Conservation (phyloP, 2,329 filamentous ascomycete genomes). For the Colletotrichum australisinense region DNA sequence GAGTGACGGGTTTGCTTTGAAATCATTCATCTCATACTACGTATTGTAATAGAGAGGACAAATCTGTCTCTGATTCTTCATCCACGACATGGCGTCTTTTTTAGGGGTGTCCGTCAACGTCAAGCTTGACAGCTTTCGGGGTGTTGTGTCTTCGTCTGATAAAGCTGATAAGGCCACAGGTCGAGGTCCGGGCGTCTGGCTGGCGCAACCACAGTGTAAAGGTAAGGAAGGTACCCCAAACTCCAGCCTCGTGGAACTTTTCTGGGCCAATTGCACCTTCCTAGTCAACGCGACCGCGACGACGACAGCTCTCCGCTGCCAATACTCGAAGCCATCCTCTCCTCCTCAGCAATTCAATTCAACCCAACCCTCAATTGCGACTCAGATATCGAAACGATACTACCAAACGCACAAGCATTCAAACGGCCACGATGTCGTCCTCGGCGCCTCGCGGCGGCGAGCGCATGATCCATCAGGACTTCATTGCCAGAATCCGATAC, state of each 20-base stretch:
- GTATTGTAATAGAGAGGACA: constrained; percentile 33
- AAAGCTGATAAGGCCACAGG: constrained; percentile 30
- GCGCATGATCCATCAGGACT: constrained; percentile 87
- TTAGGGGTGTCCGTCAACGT: background rate
- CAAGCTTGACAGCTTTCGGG: background rate
- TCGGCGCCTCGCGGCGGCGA: constrained; percentile 57
- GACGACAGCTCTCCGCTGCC: constrained; percentile 9
- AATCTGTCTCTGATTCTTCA: constrained; percentile 13
- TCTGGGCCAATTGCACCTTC: constrained; percentile 28
- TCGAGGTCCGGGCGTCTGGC: constrained; percentile 18
- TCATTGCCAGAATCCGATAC: constrained; percentile 95
- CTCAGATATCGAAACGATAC: background rate
- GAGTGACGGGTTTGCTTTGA: constrained; percentile 30
- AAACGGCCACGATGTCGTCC: constrained; percentile 44
- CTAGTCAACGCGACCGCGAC: constrained; percentile 31
- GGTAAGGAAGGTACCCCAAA: background rate
- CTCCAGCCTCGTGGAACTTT: constrained; percentile 37
- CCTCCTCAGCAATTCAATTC: background rate
- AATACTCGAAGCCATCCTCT: background rate
- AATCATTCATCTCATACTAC: constrained; percentile 32
- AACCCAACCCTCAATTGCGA: background rate
- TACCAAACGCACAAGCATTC: background rate
- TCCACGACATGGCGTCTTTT: background rate
- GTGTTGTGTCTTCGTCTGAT: constrained; percentile 10
- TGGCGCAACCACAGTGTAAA: constrained; percentile 4